phyloP scores from a whole-genome alignment of 495 filamentous ascomycete species.

The Aspergillus conjunctus region DNA sequence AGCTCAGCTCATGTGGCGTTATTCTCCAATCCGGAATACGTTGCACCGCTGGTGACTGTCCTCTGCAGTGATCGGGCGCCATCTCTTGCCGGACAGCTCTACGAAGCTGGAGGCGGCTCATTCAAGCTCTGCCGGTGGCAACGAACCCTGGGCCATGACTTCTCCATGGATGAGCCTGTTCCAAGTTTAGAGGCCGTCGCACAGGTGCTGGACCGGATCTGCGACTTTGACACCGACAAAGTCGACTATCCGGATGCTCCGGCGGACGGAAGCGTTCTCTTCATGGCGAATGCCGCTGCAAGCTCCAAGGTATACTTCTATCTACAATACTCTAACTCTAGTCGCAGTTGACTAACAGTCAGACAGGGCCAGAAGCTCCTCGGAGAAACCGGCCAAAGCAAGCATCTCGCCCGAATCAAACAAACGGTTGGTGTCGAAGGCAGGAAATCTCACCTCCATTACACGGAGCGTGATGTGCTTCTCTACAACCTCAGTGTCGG shows the following conservation, averaged over 20 bases:
- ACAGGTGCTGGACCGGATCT: slow-evolving; percentile 74
- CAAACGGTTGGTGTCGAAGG: slow-evolving; percentile 70
- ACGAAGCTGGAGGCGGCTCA: slow-evolving; percentile 95
- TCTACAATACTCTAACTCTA: background rate
- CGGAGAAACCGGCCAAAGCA: slow-evolving; percentile 52
- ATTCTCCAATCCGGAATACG: slow-evolving; percentile 98
- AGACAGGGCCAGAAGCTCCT: slow-evolving; percentile 67
- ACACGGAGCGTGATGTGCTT: slow-evolving; percentile 82
- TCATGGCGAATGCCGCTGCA: background rate
- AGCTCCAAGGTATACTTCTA: background rate
- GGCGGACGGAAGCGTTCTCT: background rate
- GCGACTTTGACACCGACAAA: slow-evolving; percentile 84
- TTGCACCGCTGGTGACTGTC: slow-evolving; percentile 86
- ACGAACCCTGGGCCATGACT: slow-evolving; percentile 83
- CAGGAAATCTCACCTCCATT: slow-evolving; percentile 73
- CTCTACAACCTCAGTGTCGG: slow-evolving; percentile 95
- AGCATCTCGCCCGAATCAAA: slow-evolving; percentile 69
- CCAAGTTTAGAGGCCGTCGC: slow-evolving; percentile 78
- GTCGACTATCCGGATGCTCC: slow-evolving; percentile 80
- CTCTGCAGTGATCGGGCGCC: slow-evolving; percentile 85
- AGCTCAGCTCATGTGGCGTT: slow-evolving; percentile 96
- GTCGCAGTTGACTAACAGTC: too few relatives aligned
- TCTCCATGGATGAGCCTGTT: slow-evolving; percentile 83
- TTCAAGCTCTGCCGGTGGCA: slow-evolving; percentile 91
- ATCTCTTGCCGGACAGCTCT: slow-evolving; percentile 76